A percentile compares a stretch with the other conserved stretches of the same genome.
Evolutionary conservation across 805 yeast genomes (phyloP).

Genomic region (Myxozyma vanderwaltii): DNA sequence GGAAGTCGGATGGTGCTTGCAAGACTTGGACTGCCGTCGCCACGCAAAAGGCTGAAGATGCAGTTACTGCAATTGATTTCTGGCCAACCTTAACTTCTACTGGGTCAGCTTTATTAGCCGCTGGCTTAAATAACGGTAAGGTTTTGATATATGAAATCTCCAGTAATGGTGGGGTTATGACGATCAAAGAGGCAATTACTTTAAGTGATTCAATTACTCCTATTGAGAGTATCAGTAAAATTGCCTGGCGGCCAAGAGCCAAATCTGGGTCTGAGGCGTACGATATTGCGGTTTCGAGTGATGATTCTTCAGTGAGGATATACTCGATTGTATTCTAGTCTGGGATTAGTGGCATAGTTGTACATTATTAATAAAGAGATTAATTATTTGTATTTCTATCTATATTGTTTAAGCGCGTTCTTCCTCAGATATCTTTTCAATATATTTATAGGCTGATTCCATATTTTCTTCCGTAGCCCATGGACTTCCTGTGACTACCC

Average conservation of each 20-base stretch:
- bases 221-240: constrained; percentile 60
- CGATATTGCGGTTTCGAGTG: constrained; percentile 62
- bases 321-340: constrained; percentile 3
- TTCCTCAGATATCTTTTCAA: constrained; percentile 23
- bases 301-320: constrained; percentile 63
- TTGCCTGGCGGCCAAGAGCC: constrained; percentile 55
- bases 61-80: constrained; percentile 34
- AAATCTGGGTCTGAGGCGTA: constrained; percentile 27
- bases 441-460: constrained; percentile 19
- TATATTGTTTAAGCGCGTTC: constrained; percentile 9
- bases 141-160: constrained; percentile 51
- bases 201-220: constrained; percentile 55
- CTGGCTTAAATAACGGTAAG: constrained; percentile 73
- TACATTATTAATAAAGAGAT: no score
- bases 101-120: constrained; percentile 49
- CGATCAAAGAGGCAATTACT: constrained; percentile 40
- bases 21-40: constrained; percentile 45
- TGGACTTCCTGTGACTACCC: constrained; percentile 36
- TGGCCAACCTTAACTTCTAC: constrained; percentile 22
- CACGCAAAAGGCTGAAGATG: constrained; percentile 15
- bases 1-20: constrained; percentile 51
- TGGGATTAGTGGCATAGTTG: background rate
- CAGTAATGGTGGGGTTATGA: constrained; percentile 15
- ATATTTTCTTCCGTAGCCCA: constrained; percentile 29
- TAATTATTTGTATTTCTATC: no score